phyloP scores from a whole-genome alignment of 2,329 filamentous ascomycete species.

The Fusarium aywerte region DNA sequence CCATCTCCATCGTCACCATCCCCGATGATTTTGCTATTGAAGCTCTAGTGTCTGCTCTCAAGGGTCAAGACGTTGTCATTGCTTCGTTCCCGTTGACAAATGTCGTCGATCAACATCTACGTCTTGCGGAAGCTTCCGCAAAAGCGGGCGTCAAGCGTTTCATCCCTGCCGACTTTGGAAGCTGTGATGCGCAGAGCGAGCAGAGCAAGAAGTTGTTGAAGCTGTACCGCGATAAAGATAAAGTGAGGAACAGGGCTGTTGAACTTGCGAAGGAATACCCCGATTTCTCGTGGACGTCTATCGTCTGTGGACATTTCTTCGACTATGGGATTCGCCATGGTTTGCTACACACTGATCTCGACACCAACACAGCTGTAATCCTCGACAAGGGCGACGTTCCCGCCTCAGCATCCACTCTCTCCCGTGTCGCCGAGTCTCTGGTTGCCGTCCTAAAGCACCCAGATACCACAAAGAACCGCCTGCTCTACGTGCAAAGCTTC shows the following conservation, averaged over 20 bases:
- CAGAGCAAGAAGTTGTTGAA: conserved; percentile 50
- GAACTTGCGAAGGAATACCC: conserved; percentile 48
- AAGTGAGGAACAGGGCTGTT: conserved; percentile 48
- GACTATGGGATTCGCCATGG: conserved; percentile 61
- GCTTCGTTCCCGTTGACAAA: conserved; percentile 51
- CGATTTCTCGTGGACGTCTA: conserved; percentile 62
- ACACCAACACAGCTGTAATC: conserved; percentile 56
- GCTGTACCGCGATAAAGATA: conserved; percentile 51
- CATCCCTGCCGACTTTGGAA: conserved; percentile 68
- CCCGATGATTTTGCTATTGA: conserved; percentile 47
- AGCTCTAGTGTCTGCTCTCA: conserved; percentile 59
- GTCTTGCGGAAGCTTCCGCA: conserved; percentile 68
- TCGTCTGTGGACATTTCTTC: conserved; percentile 58
- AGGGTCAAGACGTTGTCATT: conserved; percentile 68
- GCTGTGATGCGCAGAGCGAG: conserved; percentile 51
- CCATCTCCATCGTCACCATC: conserved; percentile 42
- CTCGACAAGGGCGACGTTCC: conserved; percentile 62
- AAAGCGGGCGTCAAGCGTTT: conserved; percentile 70
- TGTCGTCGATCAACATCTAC: conserved; percentile 58
- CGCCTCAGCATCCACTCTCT: conserved; percentile 62
- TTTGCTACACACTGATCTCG: conserved; percentile 57
- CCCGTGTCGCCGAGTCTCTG: conserved; percentile 60
- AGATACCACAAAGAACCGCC: conserved; percentile 62
- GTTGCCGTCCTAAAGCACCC: conserved; percentile 61
- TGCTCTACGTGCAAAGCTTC: conserved; percentile 60